phyloP scores from a whole-genome alignment of 169 alveolate species.

The Blepharisma undulans region DNA sequence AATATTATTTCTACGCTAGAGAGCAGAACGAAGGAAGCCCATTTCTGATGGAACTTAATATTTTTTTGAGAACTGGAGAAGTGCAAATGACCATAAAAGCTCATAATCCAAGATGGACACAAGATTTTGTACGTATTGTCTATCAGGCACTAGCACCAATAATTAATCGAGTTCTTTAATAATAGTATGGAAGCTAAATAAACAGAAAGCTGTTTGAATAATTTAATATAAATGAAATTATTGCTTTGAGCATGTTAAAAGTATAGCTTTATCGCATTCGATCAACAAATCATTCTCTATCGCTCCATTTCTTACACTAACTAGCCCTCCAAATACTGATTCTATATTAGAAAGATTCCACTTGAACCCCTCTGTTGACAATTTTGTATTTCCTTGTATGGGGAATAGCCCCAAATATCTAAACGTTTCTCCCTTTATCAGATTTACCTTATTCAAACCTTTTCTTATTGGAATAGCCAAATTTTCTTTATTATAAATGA shows the following conservation, averaged over 20 bases:
- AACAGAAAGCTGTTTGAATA: too few species aligned
- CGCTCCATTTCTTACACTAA: background rate
- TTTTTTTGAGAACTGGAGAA: background rate
- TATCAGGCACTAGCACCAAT: background rate
- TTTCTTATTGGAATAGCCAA: background rate
- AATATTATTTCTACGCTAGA: constrained; percentile 17
- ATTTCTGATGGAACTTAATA: background rate
- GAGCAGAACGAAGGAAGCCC: background rate
- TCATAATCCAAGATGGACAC: background rate
- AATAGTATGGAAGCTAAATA: background rate
- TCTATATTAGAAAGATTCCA: background rate
- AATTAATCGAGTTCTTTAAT: too few species aligned
- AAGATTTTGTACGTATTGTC: background rate
- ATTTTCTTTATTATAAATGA: background rate
- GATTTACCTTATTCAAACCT: background rate
- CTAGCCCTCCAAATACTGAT: background rate
- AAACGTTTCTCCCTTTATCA: background rate
- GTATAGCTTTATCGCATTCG: background rate
- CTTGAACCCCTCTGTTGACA: background rate
- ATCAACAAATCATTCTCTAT: background rate
- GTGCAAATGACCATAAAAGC: background rate
- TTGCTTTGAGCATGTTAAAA: background rate
- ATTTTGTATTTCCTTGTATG: background rate
- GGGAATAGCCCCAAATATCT: background rate
- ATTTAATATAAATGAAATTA: too few species aligned